Percentiles rank a stretch among this genome's conserved stretches.
Evolutionary conservation across 1,139 yeast genomes (phyloP).

Genomic region (Kodamaea sp.): DNA sequence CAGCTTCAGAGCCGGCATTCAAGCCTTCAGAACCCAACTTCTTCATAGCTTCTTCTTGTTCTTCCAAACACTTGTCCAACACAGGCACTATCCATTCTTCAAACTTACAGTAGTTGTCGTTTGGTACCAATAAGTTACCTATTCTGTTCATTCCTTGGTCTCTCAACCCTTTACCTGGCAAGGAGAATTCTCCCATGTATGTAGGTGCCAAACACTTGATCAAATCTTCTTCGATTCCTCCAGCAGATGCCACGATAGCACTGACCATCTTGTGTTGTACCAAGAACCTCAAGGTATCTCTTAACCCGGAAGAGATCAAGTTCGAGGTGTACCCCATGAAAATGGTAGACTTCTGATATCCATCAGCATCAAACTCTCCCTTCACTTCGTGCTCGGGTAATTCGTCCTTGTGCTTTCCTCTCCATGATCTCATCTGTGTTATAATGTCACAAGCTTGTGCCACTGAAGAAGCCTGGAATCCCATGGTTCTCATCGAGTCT

Average conservation of each 20-base stretch:
- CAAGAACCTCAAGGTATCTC: slow-evolving; percentile 85
- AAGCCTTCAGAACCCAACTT: slow-evolving; percentile 61
- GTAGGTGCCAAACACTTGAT: slow-evolving; percentile 97
- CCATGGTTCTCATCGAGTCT: slow-evolving; percentile 87
- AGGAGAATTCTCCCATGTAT: slow-evolving; percentile 83
- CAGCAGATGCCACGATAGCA: slow-evolving; percentile 94
- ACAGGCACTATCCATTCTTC: slow-evolving; percentile 99
- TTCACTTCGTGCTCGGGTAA: slow-evolving; percentile 69
- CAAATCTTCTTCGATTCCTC: slow-evolving; percentile 96
- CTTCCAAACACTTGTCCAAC: slow-evolving; percentile 81
- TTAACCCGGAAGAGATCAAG: slow-evolving; percentile 88
- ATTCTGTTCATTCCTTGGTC: slow-evolving; percentile 97
- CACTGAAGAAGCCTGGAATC: slow-evolving; percentile 93
- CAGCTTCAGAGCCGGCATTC: slow-evolving; percentile 45
- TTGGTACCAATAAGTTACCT: slow-evolving; percentile 94
- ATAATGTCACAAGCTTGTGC: slow-evolving; percentile 89
- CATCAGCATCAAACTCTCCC: slow-evolving; percentile 78
- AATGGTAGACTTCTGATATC: slow-evolving; percentile 83
- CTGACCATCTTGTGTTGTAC: slow-evolving; percentile 94
- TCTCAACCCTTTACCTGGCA: slow-evolving; percentile 79
- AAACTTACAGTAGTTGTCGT: slow-evolving; percentile 93
- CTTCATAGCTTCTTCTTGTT: slow-evolving; percentile 71
- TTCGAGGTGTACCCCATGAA: slow-evolving; percentile 98
- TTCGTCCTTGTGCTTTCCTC: slow-evolving; percentile 70
- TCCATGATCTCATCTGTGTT: slow-evolving; percentile 88